Percentiles rank a stretch among this genome's conserved stretches.
Conservation (phyloP, 179 eudicot genomes). For the Silene noctiflora region DNA sequence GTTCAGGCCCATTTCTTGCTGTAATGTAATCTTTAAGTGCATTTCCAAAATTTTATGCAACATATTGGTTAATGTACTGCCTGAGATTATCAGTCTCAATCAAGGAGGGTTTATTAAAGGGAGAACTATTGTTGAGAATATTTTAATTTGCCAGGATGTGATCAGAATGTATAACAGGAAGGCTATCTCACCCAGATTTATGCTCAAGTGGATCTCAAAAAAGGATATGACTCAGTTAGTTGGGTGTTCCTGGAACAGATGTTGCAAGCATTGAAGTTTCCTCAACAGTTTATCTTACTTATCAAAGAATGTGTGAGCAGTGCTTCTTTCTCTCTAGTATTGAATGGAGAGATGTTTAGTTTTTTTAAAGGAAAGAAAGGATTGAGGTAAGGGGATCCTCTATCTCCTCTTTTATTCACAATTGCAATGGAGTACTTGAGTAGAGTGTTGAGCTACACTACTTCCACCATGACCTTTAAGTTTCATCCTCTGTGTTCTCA, state of each 20-base stretch:
- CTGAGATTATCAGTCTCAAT: background rate
- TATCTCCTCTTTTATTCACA: background rate
- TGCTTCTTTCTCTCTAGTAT: background rate
- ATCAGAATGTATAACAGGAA: no score
- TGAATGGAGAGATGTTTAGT: background rate
- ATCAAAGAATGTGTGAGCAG: background rate
- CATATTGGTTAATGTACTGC: background rate
- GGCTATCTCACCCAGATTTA: no score
- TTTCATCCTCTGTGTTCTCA: no score
- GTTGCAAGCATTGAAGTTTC: background rate
- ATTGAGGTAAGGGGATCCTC: background rate
- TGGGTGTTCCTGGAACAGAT: background rate
- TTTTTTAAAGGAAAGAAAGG: background rate
- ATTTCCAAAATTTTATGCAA: background rate
- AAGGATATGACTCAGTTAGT: no score
- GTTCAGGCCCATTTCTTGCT: background rate
- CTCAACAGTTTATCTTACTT: accelerated
- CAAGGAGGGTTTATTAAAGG: background rate
- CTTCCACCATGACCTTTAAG: no score
- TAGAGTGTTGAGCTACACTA: background rate
- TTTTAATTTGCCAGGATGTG: no score
- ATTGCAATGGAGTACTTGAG: background rate
- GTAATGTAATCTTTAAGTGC: background rate
- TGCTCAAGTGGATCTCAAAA: no score
- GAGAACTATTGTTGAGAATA: no score